Evolutionary conservation across 176 grass and related monocot genomes (phyloP), one percentile per base, ranked within the genome.

Genomic region (Areca catechu): DNA sequence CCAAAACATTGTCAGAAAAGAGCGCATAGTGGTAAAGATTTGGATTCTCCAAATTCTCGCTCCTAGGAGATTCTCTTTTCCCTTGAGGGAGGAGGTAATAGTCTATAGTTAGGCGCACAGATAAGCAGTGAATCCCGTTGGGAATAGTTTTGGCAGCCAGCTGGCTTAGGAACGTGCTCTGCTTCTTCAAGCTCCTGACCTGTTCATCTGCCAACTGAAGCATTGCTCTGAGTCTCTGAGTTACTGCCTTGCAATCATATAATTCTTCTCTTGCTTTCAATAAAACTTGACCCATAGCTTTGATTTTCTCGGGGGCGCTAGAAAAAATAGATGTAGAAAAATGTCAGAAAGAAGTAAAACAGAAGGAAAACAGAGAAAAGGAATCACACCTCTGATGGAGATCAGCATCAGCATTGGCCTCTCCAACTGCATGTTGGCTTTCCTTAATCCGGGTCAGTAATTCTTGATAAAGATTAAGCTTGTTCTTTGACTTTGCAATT

Each of bases 71-170:
- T 54, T 85, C 60, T 4, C 81, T 49, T 69, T 98, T 80, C 69
- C 85, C 93, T 62, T 64, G 12, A 27, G 87, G 81, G 17, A 98
- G 93, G 62, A 98, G 81, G 75, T 92, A 85, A 52, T 92, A 98
- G 71, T 98, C 93, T 68, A 98, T 88, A 61, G 93, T 92, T 24
- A 98, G 65, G 43, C 70, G 83, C 93, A 98, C 89, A 28, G 87
- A 92, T 51, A 98, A 84, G 66, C 87, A 98, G 51, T 98, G 93
- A 70, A 98, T 98, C 47, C 93, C 78, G 60, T 98, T 98, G 63
- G 93, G 93, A 79, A 98, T 85, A 28, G 93, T 98, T 75, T 98
- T 98, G 65, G 93, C 93, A 67, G 93, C 93, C 81, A 98, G 79
- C 72, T 92, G 93, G 67, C 86, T 92, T 50, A 98, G 78, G 72